Conservation (phyloP, 2,329 filamentous ascomycete species). For the Aspergillus aculeatus region DNA sequence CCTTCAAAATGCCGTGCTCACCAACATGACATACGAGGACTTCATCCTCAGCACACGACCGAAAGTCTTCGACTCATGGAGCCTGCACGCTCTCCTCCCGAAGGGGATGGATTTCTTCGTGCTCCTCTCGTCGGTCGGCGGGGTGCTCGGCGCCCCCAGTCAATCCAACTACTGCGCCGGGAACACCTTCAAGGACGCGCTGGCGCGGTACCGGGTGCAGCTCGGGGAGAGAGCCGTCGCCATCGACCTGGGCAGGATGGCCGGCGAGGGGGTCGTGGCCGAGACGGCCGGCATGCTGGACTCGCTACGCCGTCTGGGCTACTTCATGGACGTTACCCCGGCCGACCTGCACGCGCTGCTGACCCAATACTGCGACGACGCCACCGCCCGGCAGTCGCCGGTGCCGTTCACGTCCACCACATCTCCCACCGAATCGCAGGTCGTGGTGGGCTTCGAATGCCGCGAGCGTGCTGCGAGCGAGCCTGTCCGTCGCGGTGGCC, state of each 20-base stretch:
- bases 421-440: no score
- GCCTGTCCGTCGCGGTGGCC: no score
- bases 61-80: slow-evolving; percentile 36
- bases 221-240: background rate
- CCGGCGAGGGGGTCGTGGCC: slow-evolving; percentile 16
- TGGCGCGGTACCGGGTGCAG: background rate
- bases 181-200: slow-evolving; percentile 3
- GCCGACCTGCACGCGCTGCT: slow-evolving; percentile 27
- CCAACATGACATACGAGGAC: slow-evolving; percentile 32
- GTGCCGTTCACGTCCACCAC: no score
- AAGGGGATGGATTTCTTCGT: slow-evolving; percentile 44
- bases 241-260: slow-evolving; percentile 8
- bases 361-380: slow-evolving; percentile 33
- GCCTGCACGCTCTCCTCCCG: slow-evolving; percentile 28
- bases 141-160: slow-evolving; percentile 17
- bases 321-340: slow-evolving; percentile 14
- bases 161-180: slow-evolving; percentile 4
- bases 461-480: no score
- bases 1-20: slow-evolving; percentile 16
- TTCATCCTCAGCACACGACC: slow-evolving; percentile 31
- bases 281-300: slow-evolving; percentile 5
- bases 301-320: slow-evolving; percentile 1
- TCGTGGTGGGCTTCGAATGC: no score
- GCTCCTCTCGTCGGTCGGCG: slow-evolving; percentile 38
- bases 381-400: no score